A percentile compares a stretch with the other conserved stretches of the same genome.
These are phyloP conservation scores for Penicillium psychrofluorescens DNA, from an alignment of 495 filamentous ascomycete species.

Conservation along the genomic window DNA sequence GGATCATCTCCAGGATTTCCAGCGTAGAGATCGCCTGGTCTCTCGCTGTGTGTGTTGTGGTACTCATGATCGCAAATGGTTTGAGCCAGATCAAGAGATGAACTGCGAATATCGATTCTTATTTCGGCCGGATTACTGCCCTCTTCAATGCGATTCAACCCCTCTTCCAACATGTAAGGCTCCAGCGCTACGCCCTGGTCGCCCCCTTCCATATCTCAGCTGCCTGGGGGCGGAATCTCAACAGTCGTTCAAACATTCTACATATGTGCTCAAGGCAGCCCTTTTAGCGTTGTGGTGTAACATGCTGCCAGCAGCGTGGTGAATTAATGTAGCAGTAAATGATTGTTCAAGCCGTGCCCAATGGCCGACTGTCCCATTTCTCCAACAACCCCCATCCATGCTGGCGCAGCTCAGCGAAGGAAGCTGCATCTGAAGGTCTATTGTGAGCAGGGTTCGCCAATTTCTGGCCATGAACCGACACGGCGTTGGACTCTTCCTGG, in stretches of 20 bases:
- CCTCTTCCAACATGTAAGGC: no score
- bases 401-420: conserved; percentile 15
- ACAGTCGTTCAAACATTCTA: no score
- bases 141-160: no score
- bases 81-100: no score
- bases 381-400: conserved; percentile 27
- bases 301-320: not conserved
- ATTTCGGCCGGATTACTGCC: no score
- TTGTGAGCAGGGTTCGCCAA: not conserved
- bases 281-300: not conserved
- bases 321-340: not conserved
- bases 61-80: no score
- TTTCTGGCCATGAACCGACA: not conserved
- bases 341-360: conserved; percentile 20
- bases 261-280: no score
- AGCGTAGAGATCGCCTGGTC: not conserved
- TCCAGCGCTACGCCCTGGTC: no score
- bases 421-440: not conserved
- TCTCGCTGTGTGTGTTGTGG: no score
- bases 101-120: no score
- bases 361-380: conserved; percentile 29
- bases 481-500: not conserved
- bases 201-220: no score
- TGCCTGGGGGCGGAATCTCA: no score
- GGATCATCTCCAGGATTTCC: conserved; percentile 13